A percentile compares a stretch with the other conserved stretches of the same genome.
Evolutionary conservation across 176 grass and related monocot genomes (phyloP).

Genomic region (Oryza rufipogon): DNA sequence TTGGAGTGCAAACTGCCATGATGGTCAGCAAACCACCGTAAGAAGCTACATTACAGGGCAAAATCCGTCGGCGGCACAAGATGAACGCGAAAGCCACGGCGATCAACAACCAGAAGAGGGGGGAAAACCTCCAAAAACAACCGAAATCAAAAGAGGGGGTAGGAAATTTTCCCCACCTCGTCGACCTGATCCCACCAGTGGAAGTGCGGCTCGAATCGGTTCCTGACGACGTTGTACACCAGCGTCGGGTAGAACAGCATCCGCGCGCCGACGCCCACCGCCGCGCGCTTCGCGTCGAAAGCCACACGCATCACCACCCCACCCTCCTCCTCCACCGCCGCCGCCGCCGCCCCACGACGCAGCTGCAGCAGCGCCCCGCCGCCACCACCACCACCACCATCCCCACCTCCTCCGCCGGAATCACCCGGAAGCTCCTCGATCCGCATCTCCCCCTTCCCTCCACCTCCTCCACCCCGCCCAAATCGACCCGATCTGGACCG

Average conservation of each 20-base stretch:
- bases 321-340: background rate
- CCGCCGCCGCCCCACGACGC: slow-evolving; percentile 5
- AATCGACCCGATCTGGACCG: slow-evolving; percentile 22
- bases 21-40: background rate
- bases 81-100: background rate
- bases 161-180: slow-evolving; percentile 50
- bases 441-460: slow-evolving; percentile 45
- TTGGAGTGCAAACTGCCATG: background rate
- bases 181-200: slow-evolving; percentile 98
- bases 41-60: slow-evolving; percentile 37
- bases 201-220: slow-evolving; percentile 74
- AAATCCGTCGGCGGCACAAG: background rate
- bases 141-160: background rate
- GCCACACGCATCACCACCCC: slow-evolving; percentile 41
- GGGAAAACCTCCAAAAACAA: background rate
- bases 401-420: slow-evolving; percentile 22
- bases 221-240: slow-evolving; percentile 86
- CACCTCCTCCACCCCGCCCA: background rate
- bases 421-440: slow-evolving; percentile 68
- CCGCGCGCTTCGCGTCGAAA: slow-evolving; percentile 70
- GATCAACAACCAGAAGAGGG: background rate
- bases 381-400: background rate
- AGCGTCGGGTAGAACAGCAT: slow-evolving; percentile 96
- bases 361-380: no score
- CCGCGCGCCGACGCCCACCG: slow-evolving; percentile 79